phyloP scores from a whole-genome alignment of 306 rosid genomes.

The Albizia julibrissin region DNA sequence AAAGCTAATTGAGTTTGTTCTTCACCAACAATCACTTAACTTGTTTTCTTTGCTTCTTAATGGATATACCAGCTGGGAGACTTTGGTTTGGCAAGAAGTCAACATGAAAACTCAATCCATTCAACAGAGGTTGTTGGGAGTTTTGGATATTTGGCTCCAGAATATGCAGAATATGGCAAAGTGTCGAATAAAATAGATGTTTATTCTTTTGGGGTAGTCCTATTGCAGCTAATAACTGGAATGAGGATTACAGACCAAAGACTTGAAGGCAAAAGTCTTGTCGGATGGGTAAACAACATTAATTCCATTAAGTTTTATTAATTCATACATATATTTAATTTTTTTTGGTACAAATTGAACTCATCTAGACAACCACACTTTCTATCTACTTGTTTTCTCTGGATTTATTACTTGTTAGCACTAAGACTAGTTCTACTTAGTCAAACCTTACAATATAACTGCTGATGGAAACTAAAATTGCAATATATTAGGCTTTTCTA shows the following conservation, averaged over 20 bases:
- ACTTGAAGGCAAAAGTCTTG: slow-evolving; percentile 78
- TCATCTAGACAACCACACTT: neutral
- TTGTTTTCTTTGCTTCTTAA: neutral
- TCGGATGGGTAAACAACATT: slow-evolving; percentile 75
- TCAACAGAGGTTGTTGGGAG: slow-evolving; percentile 78
- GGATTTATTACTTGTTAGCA: neutral
- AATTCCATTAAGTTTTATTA: slow-evolving; percentile 16
- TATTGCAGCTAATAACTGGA: slow-evolving; percentile 84
- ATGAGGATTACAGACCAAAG: slow-evolving; percentile 68
- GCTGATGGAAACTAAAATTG: neutral
- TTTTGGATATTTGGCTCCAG: slow-evolving; percentile 90
- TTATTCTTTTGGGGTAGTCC: slow-evolving; percentile 82
- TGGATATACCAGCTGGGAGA: slow-evolving; percentile 68
- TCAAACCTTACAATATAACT: neutral
- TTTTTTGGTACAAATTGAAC: neutral
- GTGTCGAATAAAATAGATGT: slow-evolving; percentile 86
- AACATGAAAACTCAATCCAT: slow-evolving; percentile 47
- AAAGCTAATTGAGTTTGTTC: neutral
- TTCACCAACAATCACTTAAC: slow-evolving; percentile 27
- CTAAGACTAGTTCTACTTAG: neutral
- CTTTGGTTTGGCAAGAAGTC: slow-evolving; percentile 82
- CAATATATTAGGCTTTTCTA: neutral
- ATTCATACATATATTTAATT: neutral
- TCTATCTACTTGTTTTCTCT: neutral
- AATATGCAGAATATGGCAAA: slow-evolving; percentile 84